Percentiles rank a stretch among this genome's conserved stretches.
Conservation (phyloP, 2,329 filamentous ascomycete genomes). For the Colletotrichum lupini region DNA sequence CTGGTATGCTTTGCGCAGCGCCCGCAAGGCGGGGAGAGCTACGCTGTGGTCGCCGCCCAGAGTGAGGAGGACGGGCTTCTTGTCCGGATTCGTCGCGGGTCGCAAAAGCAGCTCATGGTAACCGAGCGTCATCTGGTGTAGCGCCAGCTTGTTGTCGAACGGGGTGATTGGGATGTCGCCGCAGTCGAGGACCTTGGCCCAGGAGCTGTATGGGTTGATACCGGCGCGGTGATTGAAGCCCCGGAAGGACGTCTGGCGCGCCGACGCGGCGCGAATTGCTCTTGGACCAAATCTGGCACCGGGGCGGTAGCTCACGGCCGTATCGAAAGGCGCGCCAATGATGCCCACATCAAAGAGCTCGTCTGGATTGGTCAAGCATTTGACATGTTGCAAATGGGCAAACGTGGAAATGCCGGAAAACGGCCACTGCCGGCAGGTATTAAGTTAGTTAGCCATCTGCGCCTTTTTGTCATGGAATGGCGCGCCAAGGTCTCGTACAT, state of each 20-base stretch:
- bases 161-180: slow-evolving; percentile 90
- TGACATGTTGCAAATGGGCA: slow-evolving; percentile 75
- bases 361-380: slow-evolving; percentile 74
- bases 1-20: slow-evolving; percentile 71
- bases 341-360: slow-evolving; percentile 77
- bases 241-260: slow-evolving; percentile 81
- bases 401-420: slow-evolving; percentile 83
- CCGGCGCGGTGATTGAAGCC: slow-evolving; percentile 83
- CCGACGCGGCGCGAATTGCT: slow-evolving; percentile 85
- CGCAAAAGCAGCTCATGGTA: slow-evolving; percentile 72
- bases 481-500: no score
- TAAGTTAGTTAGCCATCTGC: no score
- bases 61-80: slow-evolving; percentile 70
- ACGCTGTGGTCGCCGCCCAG: slow-evolving; percentile 81
- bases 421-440: no score
- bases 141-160: slow-evolving; percentile 84
- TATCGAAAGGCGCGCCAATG: slow-evolving; percentile 80
- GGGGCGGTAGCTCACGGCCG: slow-evolving; percentile 76
- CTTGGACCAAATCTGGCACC: slow-evolving; percentile 86
- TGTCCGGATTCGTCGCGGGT: slow-evolving; percentile 46
- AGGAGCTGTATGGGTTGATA: slow-evolving; percentile 85
- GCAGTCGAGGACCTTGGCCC: slow-evolving; percentile 86
- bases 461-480: no score
- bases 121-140: slow-evolving; percentile 85
- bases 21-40: slow-evolving; percentile 75